Evolutionary conservation across 495 filamentous ascomycete species (phyloP), one percentile per base, ranked within the genome.

Genomic region (Acidiella bohemica): DNA sequence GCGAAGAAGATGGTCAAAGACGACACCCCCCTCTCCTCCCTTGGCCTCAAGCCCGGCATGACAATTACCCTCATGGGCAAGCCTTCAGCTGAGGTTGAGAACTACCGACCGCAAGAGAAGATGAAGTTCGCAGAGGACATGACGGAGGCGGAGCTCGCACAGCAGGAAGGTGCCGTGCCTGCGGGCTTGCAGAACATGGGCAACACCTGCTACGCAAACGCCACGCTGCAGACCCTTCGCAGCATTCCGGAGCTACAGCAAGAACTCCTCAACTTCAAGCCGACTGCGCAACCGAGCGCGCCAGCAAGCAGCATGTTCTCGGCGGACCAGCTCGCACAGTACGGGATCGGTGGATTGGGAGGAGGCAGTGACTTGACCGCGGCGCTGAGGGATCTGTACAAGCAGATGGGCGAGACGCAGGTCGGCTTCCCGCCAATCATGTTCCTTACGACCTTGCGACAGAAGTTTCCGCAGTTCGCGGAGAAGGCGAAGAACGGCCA

Each of bases 201-300:
- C 18, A 97, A 97, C 56, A 96, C 90, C 1, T 97, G 90, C 67
- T 97, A 97, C 57, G 75, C 96, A 55, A 97, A 97, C 67, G 86
- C 92, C 17, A 95, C 90, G 0, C 70, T 97, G 16, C 90, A 97
- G 59, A 75, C 84, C 4, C 65, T 97, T 41, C 75, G 84, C 40
- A 71, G 82, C 44, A 82, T 97, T 38, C 92, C 92, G 0, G 90
- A 97, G 61, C 70, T 97, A 19, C 84, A 94, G 52, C 68, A 81
- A 25, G 78, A 87, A 55, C 70, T 97, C 13, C 53, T 59, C 25
- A 71, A 67, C 45, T 94, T 95, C 60, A 68, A 67, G 23, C 57
- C 72, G 20, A 50, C 45, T 41, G 53, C 44, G 27, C 44, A 27
- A 20, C 32, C 37, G 9, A 43, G 47, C 50, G 39, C 47, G 30